phyloP scores from a whole-genome alignment of 352 stramenopile genomes.

The Phytophthora melonis region DNA sequence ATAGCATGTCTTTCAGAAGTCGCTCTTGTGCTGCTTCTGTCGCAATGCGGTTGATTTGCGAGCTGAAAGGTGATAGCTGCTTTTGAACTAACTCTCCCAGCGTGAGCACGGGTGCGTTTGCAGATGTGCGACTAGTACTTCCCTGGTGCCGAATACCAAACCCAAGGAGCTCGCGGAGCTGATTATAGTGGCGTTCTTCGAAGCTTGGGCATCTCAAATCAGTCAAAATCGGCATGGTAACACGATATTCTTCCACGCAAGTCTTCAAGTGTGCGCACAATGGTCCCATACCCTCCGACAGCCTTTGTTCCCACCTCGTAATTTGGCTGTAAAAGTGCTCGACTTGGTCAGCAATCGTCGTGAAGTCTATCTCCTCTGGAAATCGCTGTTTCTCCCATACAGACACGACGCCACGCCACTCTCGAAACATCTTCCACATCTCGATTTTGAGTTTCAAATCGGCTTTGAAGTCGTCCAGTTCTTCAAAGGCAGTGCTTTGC shows the following conservation, averaged over 20 bases:
- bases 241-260: conserved; percentile 84
- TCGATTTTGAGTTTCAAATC: conserved; percentile 85
- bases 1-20: conserved; percentile 90
- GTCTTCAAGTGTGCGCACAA: conserved; percentile 74
- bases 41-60: conserved; percentile 86
- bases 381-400: conserved; percentile 67
- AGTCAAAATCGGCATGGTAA: conserved; percentile 80
- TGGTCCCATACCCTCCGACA: conserved; percentile 54
- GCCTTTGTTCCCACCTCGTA: conserved; percentile 56
- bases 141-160: conserved; percentile 72
- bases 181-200: conserved; percentile 67
- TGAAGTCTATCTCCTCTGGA: conserved; percentile 73
- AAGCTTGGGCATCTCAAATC: conserved; percentile 70
- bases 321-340: conserved; percentile 63
- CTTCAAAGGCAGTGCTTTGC: conserved; percentile 80
- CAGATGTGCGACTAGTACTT: neutral
- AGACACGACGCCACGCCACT: conserved; percentile 64
- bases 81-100: conserved; percentile 86
- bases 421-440: conserved; percentile 79
- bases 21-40: conserved; percentile 90
- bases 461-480: conserved; percentile 68
- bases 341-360: conserved; percentile 74
- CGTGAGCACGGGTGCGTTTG: conserved; percentile 58
- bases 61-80: conserved; percentile 73
- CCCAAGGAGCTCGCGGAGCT: conserved; percentile 73